phyloP scores from a whole-genome alignment of 2,329 filamentous ascomycete genomes.

The Cladobotryum protrusum region DNA sequence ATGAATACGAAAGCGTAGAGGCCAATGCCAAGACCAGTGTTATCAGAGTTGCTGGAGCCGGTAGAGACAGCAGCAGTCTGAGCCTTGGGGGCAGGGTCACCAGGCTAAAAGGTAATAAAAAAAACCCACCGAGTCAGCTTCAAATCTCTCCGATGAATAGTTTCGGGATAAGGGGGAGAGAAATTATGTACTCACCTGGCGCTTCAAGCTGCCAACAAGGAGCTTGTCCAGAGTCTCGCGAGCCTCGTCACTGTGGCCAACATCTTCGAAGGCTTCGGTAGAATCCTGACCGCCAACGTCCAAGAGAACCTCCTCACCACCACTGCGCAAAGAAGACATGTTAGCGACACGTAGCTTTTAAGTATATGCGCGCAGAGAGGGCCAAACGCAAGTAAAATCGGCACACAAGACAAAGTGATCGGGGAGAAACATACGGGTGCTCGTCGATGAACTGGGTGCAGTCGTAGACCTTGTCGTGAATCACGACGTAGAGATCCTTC shows the following conservation, averaged over 20 bases:
- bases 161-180: too few species aligned
- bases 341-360: background rate
- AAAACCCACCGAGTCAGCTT: background rate
- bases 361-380: conserved; percentile 5
- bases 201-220: conserved; percentile 71
- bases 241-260: conserved; percentile 97
- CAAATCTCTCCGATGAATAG: too few species aligned
- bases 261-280: conserved; percentile 97
- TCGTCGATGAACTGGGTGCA: conserved; percentile 85
- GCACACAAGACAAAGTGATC: background rate
- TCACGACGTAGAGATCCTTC: conserved; percentile 86
- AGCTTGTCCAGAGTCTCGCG: conserved; percentile 83
- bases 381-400: background rate
- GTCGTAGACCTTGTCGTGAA: conserved; percentile 98
- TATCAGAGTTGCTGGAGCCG: conserved; percentile 40
- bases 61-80: conserved; percentile 43
- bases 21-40: conserved; percentile 63
- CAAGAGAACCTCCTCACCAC: conserved; percentile 96
- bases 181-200: conserved; percentile 52
- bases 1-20: conserved; percentile 76
- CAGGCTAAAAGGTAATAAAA: too few species aligned
- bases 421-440: conserved; percentile 64
- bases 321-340: conserved; percentile 46
- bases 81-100: conserved; percentile 69
- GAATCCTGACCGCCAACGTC: conserved; percentile 94